Base-by-base conservation (phyloP, 768 basidiomycete species). In the Boletus rubroflammeus region DNA sequence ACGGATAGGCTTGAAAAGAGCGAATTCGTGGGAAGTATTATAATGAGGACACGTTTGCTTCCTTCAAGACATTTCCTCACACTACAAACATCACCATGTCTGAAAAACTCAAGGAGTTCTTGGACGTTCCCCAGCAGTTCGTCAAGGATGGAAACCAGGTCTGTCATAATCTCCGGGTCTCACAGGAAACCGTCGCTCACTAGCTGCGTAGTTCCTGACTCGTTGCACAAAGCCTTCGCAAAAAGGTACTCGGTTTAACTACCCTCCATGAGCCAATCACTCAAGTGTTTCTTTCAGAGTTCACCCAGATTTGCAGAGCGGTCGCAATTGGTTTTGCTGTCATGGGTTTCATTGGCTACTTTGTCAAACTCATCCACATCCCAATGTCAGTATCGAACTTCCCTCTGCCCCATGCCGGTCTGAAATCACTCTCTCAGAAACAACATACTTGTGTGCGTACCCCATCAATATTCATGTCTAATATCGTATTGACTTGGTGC, bases 291-390 rank as follows among this genome's bases (percentile, higher is more conserved):
- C 47, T 31, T 58, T 19, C 71, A 99, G 97, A 99, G 72, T 99
- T 95, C 73, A 62, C 83, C 39, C 93, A 96, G 70, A 95, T 99
- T 60, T 98, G 88, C 77, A 88, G 86, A 70, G 97, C 97, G 32
- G 93, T 99, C 51, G 94, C 94, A 2, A 86, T 98, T 57, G 97
- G 97, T 14, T 99, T 99, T 67, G 93, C 88, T 47, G 91, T 99
- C 61, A 98, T 98, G 95, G 97, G 97, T 15, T 96, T 98, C 81
- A 94, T 99, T 71, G 97, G 97, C 15, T 99, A 96, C 78, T 88
- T 98, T 68, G 95, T 97, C 62, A 98, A 98, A 74, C 85, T 98
- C 61, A 94, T 98, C 64, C 94, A 98, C 74, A 97, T 96, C 73
- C 94, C 95, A 64, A 96, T 97, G 94, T 96, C 62, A 76, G 94